Percentiles rank a stretch among this genome's conserved stretches.
Evolutionary conservation across 768 basidiomycete genomes (phyloP).

Genomic region (Lanmaoa pseudosensibilis): DNA sequence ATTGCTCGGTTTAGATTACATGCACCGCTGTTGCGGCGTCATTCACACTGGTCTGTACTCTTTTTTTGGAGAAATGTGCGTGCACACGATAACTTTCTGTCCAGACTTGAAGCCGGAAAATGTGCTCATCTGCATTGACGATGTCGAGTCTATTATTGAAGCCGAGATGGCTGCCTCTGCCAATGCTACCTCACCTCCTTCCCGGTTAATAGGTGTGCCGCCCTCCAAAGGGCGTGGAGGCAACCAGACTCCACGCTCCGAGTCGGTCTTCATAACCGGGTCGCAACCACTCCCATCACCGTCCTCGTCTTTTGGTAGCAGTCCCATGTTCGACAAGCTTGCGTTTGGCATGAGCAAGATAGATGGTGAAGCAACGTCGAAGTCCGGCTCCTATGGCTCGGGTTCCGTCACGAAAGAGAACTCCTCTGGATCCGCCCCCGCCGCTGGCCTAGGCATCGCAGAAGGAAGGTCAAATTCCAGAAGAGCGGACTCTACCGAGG

Average conservation of each 20-base stretch:
- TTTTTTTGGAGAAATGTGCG: not conserved
- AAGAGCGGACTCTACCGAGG: slow-evolving; percentile 40
- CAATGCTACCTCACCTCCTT: slow-evolving; percentile 36
- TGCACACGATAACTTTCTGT: slow-evolving; percentile 9
- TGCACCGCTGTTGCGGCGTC: slow-evolving; percentile 95
- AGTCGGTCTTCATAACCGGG: slow-evolving; percentile 83
- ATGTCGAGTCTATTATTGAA: slow-evolving; percentile 91
- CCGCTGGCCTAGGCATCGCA: slow-evolving; percentile 2
- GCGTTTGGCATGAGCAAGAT: slow-evolving; percentile 94
- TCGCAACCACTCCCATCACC: slow-evolving; percentile 92
- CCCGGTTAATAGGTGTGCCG: slow-evolving; percentile 88
- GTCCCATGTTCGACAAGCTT: slow-evolving; percentile 82
- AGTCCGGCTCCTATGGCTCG: slow-evolving; percentile 35
- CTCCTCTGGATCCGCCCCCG: slow-evolving; percentile 18
- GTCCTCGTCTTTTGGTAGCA: slow-evolving; percentile 65
- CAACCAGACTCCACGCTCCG: slow-evolving; percentile 90
- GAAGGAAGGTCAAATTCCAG: slow-evolving; percentile 19
- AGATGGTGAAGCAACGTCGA: slow-evolving; percentile 45
- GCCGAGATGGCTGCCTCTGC: slow-evolving; percentile 62
- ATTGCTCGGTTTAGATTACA: slow-evolving; percentile 92
- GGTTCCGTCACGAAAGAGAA: slow-evolving; percentile 24
- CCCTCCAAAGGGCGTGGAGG: slow-evolving; percentile 91
- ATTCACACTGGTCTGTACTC: slow-evolving; percentile 79
- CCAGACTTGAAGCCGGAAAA: slow-evolving; percentile 96
- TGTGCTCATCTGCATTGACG: slow-evolving; percentile 94